Base-by-base conservation (phyloP, 768 basidiomycete species). In the Lepiota brunneoincarnata region DNA sequence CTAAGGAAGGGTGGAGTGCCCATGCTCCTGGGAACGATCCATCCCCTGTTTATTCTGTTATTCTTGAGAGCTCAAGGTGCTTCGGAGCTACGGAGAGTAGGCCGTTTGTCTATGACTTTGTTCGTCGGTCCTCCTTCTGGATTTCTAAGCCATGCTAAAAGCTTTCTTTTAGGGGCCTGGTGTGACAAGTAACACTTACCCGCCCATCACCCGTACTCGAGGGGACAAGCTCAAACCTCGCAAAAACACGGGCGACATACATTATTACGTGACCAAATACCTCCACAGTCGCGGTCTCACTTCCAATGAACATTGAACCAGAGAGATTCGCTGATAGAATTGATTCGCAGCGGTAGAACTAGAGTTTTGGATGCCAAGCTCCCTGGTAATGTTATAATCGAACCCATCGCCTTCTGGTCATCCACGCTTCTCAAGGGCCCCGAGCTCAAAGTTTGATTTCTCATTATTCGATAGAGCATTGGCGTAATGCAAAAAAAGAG, bases 61-160 rank as follows among this genome's bases (percentile, higher is more conserved):
- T 84, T 31, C 70, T 91, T 18, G 91, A 93, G 66, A 85, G 88
- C 57, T 86, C 88, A 14, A 82, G 91, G 37, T 68, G 91, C 41
- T 93, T 87, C 59, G 91, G 89, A 10, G 89, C 75, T 3, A 91
- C 88, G 7, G 83, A 92, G 64, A 84, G 82, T 58, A 71, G 90
- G 40, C 80, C 87, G 5, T 92, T 91, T 64, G 83, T 91, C 11
- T 82, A 84, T 49, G 90, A 93, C 67, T 92, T 93, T 62, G 79
- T 79, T 60, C 66, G 75, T 71, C 21, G 34, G 11, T 17, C 23
- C 55, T 36, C 12, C 12, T 28, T 10, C 23, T 46, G 28, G 26
- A 53, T 14, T 45, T 45, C 15, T 3, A 21, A 37, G 36, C 10
- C n/a, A n/a, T 14, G 11, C 11, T 12, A 4, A 12, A 2, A 12